Percentiles rank a stretch among this genome's conserved stretches.
Conservation (phyloP, 768 basidiomycete genomes). For the Phylloporus arenicola region DNA sequence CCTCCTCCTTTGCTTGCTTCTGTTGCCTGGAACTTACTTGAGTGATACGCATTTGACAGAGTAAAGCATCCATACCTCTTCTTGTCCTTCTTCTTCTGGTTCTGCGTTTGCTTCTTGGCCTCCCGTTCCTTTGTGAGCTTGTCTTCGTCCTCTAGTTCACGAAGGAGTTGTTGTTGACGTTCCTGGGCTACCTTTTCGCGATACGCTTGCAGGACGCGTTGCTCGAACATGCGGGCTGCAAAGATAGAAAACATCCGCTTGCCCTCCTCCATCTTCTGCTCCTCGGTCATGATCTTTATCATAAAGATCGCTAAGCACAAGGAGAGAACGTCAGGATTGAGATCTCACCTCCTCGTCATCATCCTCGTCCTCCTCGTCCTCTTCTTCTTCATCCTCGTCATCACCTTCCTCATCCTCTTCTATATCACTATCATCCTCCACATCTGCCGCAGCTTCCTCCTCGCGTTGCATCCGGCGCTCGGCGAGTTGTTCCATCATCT, state of each 20-base stretch:
- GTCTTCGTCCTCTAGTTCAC: constrained; percentile 95
- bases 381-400: constrained; percentile 61
- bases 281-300: constrained; percentile 76
- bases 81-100: constrained; percentile 99
- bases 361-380: constrained; percentile 54
- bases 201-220: constrained; percentile 93
- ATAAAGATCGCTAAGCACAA: constrained; percentile 9
- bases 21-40: constrained; percentile 55
- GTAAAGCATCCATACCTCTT: constrained; percentile 59
- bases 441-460: constrained; percentile 59
- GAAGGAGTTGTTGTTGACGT: constrained; percentile 85
- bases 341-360: constrained; percentile 43
- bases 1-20: constrained; percentile 90
- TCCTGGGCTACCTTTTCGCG: constrained; percentile 96
- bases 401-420: constrained; percentile 56
- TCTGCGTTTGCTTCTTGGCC: constrained; percentile 86
- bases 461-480: constrained; percentile 91
- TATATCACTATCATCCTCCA: constrained; percentile 57
- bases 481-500: constrained; percentile 99
- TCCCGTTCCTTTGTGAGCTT: constrained; percentile 81
- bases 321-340: constrained; percentile 1
- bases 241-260: constrained; percentile 99
- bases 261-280: constrained; percentile 99
- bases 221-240: constrained; percentile 99
- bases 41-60: constrained; percentile 2